A percentile compares a stretch with the other conserved stretches of the same genome.
Conservation (phyloP, 352 stramenopile genomes). For the Phytophthora cryptogea region DNA sequence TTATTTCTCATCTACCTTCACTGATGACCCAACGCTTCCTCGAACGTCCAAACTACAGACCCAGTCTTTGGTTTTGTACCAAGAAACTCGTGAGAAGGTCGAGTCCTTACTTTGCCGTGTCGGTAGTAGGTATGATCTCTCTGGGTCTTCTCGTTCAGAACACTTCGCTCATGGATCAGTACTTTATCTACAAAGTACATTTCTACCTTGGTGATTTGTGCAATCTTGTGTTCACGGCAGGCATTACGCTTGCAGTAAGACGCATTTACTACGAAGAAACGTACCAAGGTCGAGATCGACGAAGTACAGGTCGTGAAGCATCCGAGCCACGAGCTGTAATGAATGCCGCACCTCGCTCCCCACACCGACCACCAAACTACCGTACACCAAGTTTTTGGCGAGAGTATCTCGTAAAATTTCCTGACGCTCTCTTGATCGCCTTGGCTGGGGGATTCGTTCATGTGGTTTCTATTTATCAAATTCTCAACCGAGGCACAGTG, state of each 20-base stretch:
- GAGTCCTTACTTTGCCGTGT: conserved; percentile 7
- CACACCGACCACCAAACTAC: conserved; percentile 7
- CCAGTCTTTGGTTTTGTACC: conserved; percentile 14
- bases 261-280: conserved; percentile 27
- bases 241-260: conserved; percentile 1
- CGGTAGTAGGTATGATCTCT: conserved; percentile 9
- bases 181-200: conserved; percentile 27
- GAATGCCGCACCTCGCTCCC: background rate
- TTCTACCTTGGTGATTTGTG: conserved; percentile 36
- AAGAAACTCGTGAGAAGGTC: conserved; percentile 14
- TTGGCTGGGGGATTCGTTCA: conserved; percentile 33
- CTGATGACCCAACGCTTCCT: conserved; percentile 23
- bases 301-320: background rate
- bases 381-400: conserved; percentile 9
- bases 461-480: conserved; percentile 15
- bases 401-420: conserved; percentile 1
- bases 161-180: conserved; percentile 16
- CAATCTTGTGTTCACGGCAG: conserved; percentile 19
- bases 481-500: conserved; percentile 6
- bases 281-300: conserved; percentile 11
- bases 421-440: background rate
- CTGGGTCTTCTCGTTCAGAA: conserved; percentile 22
- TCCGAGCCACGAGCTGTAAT: background rate
- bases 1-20: conserved; percentile 13
- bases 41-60: conserved; percentile 7